A percentile compares a stretch with the other conserved stretches of the same genome.
Evolutionary conservation across 2,329 filamentous ascomycete species (phyloP).

Genomic region (Aureobasidium sp.): DNA sequence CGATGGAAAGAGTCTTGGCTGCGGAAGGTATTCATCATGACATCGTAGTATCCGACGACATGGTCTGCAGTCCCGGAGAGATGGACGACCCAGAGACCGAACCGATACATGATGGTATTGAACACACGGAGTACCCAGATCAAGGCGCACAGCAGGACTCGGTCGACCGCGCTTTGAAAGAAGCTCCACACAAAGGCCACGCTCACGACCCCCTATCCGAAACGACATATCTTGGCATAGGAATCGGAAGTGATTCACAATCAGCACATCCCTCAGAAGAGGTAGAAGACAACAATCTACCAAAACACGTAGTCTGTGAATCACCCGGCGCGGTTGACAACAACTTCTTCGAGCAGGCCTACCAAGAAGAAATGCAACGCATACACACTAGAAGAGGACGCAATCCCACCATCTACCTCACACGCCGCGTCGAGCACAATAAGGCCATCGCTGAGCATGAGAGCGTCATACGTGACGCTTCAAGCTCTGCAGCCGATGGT

Average conservation of each 20-base stretch:
- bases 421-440: slow-evolving; percentile 41
- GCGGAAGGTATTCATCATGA: slow-evolving; percentile 49
- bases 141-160: not conserved
- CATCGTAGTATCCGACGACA: slow-evolving; percentile 30
- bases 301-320: slow-evolving; percentile 60
- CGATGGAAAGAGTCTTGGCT: slow-evolving; percentile 44
- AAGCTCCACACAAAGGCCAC: slow-evolving; percentile 48
- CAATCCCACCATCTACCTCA: slow-evolving; percentile 52
- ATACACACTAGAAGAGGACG: slow-evolving; percentile 51
- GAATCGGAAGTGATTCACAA: slow-evolving; percentile 45
- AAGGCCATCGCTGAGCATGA: slow-evolving; percentile 30
- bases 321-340: slow-evolving; percentile 79
- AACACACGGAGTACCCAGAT: slow-evolving; percentile 27
- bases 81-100: slow-evolving; percentile 16
- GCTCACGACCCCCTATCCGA: slow-evolving; percentile 59
- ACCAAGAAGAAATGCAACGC: slow-evolving; percentile 70
- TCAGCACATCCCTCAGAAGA: slow-evolving; percentile 24
- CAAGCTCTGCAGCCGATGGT: not conserved
- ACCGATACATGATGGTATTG: slow-evolving; percentile 22
- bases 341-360: slow-evolving; percentile 83
- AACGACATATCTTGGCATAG: slow-evolving; percentile 68
- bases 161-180: slow-evolving; percentile 14
- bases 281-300: slow-evolving; percentile 31
- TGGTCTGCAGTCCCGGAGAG: slow-evolving; percentile 23
- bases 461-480: slow-evolving; percentile 20